Base-by-base conservation (phyloP, 2,329 filamentous ascomycete species). In the Helminthosporium solani region DNA sequence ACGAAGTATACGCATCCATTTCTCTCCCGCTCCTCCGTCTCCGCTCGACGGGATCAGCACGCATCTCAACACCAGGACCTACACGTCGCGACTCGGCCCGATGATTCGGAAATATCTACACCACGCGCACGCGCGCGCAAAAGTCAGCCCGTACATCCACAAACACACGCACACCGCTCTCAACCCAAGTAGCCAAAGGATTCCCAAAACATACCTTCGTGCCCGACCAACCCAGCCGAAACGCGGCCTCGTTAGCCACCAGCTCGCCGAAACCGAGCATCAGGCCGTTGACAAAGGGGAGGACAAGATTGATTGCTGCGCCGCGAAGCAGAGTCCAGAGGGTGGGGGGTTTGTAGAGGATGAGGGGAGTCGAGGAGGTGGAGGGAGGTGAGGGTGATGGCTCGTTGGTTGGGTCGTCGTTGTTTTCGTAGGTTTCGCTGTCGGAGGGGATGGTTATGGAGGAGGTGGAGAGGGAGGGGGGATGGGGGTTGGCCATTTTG, bases 241-340 rank as follows among this genome's bases (percentile, higher is more conserved):
- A 99, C 1, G 94, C 94, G 40, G 89, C 86, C 75, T 99, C 94
- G 67, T 99, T 94, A 44, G 94, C 94, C 71, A 99, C 92, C 41
- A 99, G 75, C 75, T 99, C 94, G 58, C 94, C 94, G 65, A 99
- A 96, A 2, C 94, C 94, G 63, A 99, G 75, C 94, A 99, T 99
- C 78, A 99, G 82, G 37, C 94, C 94, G 73, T 99, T 99, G 65
- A 99, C 83, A 64, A 99, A 99, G 0, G 94, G 94, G 16, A 99
- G 74, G 1, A 99, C 63, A n/a, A 99, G 77, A 70, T 99, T 99
- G 73, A 99, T 99, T 5, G 91, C 90, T 14, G 90, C 89, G 30
- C 94, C 90, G 44, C 92, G 84, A 44, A 96, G 57, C 52, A 99
- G 71, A 8, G 88, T 84, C 88, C 89, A 96, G 35, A 95, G 63